A percentile compares a stretch with the other conserved stretches of the same genome.
Evolutionary conservation across 148 eudicot genomes (phyloP).

Genomic region (Pouteria glomerata): DNA sequence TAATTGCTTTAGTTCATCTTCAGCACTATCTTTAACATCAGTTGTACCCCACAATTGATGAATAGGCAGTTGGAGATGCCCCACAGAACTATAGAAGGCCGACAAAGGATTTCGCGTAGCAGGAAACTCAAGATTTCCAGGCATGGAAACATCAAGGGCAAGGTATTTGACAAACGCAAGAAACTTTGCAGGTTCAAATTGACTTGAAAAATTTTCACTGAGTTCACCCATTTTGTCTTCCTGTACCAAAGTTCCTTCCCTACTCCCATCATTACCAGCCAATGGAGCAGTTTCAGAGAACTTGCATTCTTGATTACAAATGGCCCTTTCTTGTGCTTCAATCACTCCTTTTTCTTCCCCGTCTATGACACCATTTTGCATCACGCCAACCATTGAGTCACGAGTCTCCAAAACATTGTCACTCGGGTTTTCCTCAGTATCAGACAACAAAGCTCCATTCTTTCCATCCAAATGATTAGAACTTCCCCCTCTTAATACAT

Average conservation of each 20-base stretch:
- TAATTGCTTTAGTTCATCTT: neutral
- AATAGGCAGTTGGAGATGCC: conserved; percentile 38
- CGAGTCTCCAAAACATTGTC: neutral
- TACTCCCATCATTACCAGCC: neutral
- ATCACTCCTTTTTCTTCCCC: neutral
- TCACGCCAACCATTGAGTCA: neutral
- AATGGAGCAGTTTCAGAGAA: conserved; percentile 2
- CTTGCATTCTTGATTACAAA: conserved; percentile 8
- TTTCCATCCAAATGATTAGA: neutral
- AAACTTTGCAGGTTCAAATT: conserved; percentile 34
- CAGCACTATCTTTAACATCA: neutral
- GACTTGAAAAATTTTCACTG: conserved; percentile 8
- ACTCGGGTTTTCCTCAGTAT: neutral
- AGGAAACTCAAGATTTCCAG: conserved; percentile 22
- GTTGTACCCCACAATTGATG: conserved; percentile 19
- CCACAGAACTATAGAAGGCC: conserved; percentile 30
- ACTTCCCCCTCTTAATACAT: neutral
- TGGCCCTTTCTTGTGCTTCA: neutral
- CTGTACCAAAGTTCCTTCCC: neutral
- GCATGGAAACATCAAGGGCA: conserved; percentile 15
- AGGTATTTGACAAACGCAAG: conserved; percentile 22
- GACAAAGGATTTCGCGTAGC: conserved; percentile 23
- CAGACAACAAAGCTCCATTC: neutral
- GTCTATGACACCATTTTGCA: neutral
- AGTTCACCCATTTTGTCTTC: neutral